Evolutionary conservation across 192 early-diverging fungal species (phyloP).

Genomic region (Coemansia sp.): DNA sequence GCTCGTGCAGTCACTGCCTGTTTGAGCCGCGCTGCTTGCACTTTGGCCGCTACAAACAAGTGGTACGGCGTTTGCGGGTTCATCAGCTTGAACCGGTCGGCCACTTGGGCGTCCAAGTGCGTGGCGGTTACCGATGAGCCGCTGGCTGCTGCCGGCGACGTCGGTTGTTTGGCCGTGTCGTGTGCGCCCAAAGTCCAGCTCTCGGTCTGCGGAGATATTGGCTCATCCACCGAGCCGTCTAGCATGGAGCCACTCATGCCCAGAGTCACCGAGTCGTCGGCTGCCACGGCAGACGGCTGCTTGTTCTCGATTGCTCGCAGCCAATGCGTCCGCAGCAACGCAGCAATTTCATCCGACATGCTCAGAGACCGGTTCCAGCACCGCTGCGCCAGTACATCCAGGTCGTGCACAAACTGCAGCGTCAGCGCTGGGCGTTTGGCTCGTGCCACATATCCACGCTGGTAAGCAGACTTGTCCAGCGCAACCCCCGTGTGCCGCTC

Average conservation of each 20-base stretch:
- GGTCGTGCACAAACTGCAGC: slow-evolving; percentile 22
- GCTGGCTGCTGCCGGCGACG: slow-evolving; percentile 7
- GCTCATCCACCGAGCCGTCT: not conserved
- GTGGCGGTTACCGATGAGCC: slow-evolving; percentile 7
- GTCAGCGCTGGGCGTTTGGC: slow-evolving; percentile 33
- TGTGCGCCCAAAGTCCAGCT: slow-evolving; percentile 5
- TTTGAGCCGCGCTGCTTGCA: slow-evolving; percentile 45
- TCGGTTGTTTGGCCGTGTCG: not conserved
- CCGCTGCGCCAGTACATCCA: slow-evolving; percentile 30
- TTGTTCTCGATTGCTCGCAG: slow-evolving; percentile 18
- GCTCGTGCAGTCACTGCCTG: slow-evolving; percentile 24
- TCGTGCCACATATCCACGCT: slow-evolving; percentile 39
- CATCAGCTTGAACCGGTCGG: slow-evolving; percentile 50
- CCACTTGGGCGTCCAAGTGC: slow-evolving; percentile 19
- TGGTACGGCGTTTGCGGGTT: slow-evolving; percentile 54
- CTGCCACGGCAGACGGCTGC: not conserved
- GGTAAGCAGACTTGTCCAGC: slow-evolving; percentile 21
- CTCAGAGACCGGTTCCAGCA: slow-evolving; percentile 41
- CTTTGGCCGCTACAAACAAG: slow-evolving; percentile 51
- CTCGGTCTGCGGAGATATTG: not conserved
- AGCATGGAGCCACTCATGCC: not conserved
- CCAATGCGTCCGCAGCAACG: slow-evolving; percentile 43
- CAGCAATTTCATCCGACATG: slow-evolving; percentile 38
- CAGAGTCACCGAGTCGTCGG: slow-evolving; percentile 1
- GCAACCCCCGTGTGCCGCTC: slow-evolving; percentile 28